Conservation (phyloP, 192 early-diverging fungal species). For the Podila verticillata region DNA sequence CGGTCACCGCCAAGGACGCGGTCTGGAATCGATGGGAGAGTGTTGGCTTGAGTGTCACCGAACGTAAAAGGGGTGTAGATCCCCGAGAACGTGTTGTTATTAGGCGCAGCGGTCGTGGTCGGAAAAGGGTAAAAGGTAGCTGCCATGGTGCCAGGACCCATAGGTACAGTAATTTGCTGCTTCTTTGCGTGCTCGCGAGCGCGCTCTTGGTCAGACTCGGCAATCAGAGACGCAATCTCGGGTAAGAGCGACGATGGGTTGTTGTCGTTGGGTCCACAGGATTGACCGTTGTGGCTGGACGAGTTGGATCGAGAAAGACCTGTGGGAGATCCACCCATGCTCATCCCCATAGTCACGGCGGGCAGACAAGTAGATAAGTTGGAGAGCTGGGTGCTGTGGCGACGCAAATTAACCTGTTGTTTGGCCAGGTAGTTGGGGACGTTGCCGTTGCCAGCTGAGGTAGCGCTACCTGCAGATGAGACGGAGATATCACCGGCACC, state of each 20-base stretch:
- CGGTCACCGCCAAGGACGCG: neutral
- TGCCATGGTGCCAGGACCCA: neutral
- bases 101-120: neutral
- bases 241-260: neutral
- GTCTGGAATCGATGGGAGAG: neutral
- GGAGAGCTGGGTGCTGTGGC: slow-evolving; percentile 12
- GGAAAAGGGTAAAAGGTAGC: neutral
- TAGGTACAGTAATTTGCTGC: neutral
- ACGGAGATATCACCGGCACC: slow-evolving; percentile 4
- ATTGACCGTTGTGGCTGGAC: neutral
- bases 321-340: neutral
- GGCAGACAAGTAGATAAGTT: slow-evolving; percentile 7
- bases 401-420: slow-evolving; percentile 1
- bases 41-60: neutral
- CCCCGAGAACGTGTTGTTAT: neutral
- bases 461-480: neutral
- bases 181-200: neutral
- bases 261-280: neutral
- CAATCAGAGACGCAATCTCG: neutral
- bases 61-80: neutral
- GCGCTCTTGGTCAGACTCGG: neutral
- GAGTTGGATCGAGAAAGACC: neutral
- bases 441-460: neutral
- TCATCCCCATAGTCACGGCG: neutral
- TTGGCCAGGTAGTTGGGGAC: slow-evolving; percentile 31